Base-by-base conservation (phyloP, 495 filamentous ascomycete genomes). In the Talaromyces proteolyticus region DNA sequence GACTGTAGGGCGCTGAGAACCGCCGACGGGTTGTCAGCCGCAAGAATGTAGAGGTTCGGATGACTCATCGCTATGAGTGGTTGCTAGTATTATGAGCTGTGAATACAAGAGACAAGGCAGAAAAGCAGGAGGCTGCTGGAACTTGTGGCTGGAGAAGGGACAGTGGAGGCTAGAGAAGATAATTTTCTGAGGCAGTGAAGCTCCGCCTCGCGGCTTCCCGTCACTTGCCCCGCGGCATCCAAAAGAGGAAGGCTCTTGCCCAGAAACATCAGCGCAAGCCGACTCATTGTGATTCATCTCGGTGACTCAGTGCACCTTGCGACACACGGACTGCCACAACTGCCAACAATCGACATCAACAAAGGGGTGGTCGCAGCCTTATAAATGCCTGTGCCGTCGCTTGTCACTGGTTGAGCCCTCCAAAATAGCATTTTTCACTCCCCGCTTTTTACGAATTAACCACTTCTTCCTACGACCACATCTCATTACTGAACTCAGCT, bases 1-100 rank as follows among this genome's bases (percentile, higher is more conserved):
- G 78, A 69, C 42, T 74, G 78, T 42, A 95, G 79, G 39, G 89
- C 78, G 19, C 77, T 68, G 41, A 90, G 68, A 18, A 93, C 74
- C 7, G 73, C 71, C 12, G 76, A 64, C 25, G 83, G 81, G 55
- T 86, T 84, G 62, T 92, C 88, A 54, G 86, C 86, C 16, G 87
- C 89, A 25, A 92, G 79, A 45, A 91, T 73, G 69, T 87, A 88
- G 0, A 81, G 80, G 57, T 95, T 95, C 38, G 79, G 70, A 43
- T 79, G 72, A 51, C 68, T 66, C 75, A 78, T 79, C 11, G 14
- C 26, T 51, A 12, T 19, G 49, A 24, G 12, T 1, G 19, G 11
- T 2, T 18, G 6, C 20, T 10, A 16, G 10, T 36, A 10, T 17
- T 16, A 36, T 36, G 42, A 16, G 16, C 10, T 16, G 38, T 18